These are phyloP conservation scores for Metarhizium sp. DNA, from an alignment of 2,329 filamentous ascomycete species.

Conservation along the genomic window DNA sequence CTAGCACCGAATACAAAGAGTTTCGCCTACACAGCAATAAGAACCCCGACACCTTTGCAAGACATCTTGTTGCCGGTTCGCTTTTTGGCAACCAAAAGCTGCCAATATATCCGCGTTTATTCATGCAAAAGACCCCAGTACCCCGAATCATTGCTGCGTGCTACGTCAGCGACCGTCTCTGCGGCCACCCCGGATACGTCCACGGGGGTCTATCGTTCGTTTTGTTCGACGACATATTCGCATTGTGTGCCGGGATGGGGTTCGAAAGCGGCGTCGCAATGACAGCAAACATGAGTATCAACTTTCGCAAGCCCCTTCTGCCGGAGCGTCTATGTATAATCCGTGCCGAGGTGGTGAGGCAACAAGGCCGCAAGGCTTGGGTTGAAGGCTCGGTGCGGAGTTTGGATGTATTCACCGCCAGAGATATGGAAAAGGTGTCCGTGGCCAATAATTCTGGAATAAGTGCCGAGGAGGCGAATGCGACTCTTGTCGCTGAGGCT, in stretches of 20 bases:
- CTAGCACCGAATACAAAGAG: neutral
- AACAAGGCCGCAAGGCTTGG: constrained; percentile 1
- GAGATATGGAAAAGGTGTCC: neutral
- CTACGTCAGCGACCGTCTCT: neutral
- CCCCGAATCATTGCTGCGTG: neutral
- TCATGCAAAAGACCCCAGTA: neutral
- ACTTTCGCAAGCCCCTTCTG: neutral
- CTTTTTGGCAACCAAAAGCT: neutral
- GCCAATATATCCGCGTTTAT: neutral
- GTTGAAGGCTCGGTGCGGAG: constrained; percentile 2
- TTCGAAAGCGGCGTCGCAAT: constrained; percentile 1
- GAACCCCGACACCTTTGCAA: neutral
- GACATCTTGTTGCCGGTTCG: constrained; percentile 1
- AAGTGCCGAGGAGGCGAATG: neutral
- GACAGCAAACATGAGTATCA: constrained; percentile 3
- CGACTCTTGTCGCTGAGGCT: neutral
- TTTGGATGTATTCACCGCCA: neutral
- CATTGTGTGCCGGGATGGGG: neutral
- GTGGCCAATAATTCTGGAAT: neutral
- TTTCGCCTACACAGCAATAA: constrained; percentile 3
- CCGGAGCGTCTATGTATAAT: constrained; percentile 2
- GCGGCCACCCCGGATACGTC: constrained; percentile 2
- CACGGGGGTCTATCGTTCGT: neutral
- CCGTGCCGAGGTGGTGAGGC: neutral
- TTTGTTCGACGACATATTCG: constrained; percentile 4